Evolutionary conservation across 2,329 filamentous ascomycete genomes (phyloP).

Genomic region (Pseudonectria foliicola): DNA sequence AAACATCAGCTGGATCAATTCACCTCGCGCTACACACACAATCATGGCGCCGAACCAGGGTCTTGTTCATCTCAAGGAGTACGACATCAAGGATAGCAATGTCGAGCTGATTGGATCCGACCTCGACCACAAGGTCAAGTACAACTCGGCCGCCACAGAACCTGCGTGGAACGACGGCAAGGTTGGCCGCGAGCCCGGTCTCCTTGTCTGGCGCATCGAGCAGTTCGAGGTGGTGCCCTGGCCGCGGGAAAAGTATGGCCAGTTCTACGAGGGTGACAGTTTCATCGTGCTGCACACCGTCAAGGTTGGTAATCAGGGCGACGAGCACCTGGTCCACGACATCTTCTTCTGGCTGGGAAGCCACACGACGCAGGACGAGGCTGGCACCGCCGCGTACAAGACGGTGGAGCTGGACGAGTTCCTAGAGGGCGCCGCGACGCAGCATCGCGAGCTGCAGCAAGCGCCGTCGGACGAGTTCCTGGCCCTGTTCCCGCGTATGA

Average conservation of each 20-base stretch:
- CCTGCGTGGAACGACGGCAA: conserved; percentile 58
- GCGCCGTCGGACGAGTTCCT: conserved; percentile 54
- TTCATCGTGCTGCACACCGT: conserved; percentile 59
- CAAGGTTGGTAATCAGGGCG: conserved; percentile 38
- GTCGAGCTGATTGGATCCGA: conserved; percentile 57
- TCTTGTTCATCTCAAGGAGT: conserved; percentile 55
- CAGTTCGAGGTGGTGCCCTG: conserved; percentile 57
- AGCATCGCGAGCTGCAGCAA: conserved; percentile 58
- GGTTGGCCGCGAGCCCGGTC: conserved; percentile 45
- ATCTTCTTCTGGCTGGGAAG: conserved; percentile 65
- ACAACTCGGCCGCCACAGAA: conserved; percentile 57
- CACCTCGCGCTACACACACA: background rate
- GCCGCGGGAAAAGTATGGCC: conserved; percentile 48
- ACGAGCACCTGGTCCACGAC: conserved; percentile 48
- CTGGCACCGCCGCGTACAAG: conserved; percentile 63
- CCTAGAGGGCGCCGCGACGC: conserved; percentile 51
- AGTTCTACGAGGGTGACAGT: conserved; percentile 62
- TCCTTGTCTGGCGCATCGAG: conserved; percentile 61
- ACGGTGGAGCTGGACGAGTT: conserved; percentile 65
- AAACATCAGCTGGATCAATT: background rate
- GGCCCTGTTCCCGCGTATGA: conserved; percentile 51
- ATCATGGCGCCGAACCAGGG: conserved; percentile 56
- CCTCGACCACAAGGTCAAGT: conserved; percentile 61
- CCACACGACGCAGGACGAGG: conserved; percentile 61
- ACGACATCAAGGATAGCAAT: conserved; percentile 62